phyloP scores from a whole-genome alignment of 73 alveolate genomes.

The Paramecium tetraurelia region DNA sequence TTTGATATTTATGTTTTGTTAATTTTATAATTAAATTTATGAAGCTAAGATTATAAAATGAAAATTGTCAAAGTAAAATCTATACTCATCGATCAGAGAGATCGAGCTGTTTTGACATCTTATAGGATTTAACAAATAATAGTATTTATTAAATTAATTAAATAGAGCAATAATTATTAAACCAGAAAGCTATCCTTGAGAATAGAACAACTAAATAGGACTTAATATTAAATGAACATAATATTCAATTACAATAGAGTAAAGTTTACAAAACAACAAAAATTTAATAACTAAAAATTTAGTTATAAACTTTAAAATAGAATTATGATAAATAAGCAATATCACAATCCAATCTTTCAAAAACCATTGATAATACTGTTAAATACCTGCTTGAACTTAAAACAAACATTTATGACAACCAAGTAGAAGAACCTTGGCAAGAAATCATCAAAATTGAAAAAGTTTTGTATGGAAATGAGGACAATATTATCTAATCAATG shows the following conservation, averaged over 20 bases:
- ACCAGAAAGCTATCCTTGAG: neutral
- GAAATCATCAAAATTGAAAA: neutral
- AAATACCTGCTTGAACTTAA: neutral
- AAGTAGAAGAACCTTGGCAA: neutral
- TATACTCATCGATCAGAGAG: neutral
- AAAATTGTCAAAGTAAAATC: neutral
- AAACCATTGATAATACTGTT: neutral
- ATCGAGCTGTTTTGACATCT: neutral
- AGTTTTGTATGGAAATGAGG: neutral
- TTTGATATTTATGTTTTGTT: neutral
- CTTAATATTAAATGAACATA: neutral
- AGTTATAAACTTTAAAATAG: conserved; percentile 17
- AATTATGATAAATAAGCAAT: neutral
- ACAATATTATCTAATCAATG: neutral
- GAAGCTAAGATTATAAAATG: neutral
- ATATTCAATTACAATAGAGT: neutral
- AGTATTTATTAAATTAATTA: neutral
- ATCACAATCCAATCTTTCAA: neutral
- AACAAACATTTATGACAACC: neutral
- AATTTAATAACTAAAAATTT: neutral
- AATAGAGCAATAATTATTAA: neutral
- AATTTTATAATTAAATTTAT: neutral
- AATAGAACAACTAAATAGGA: neutral
- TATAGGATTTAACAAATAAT: neutral
- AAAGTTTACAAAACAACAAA: neutral